Evolutionary conservation across 1,284 basidiomycete species (phyloP), one percentile per base, ranked within the genome.

Genomic region (Trichosporon coremiiforme): DNA sequence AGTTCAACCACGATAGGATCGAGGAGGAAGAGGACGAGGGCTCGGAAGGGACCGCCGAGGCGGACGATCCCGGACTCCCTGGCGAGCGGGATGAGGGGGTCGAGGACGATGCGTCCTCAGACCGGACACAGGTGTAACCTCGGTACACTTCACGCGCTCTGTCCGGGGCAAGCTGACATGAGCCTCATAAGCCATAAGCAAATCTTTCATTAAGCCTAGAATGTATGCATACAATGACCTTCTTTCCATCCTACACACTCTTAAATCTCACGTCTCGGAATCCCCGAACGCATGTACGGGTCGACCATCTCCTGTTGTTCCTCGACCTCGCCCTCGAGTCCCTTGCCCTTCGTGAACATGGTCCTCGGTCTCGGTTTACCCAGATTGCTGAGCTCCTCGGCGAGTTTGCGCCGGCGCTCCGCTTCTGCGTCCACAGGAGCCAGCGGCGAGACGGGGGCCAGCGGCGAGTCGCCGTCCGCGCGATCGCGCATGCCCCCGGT

Each of bases 261-360:
- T 8, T 22, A 60, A 31, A 60, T 60, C 15, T 60, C 57, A 17
- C 57, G 57, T 53, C 79, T 66, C 8, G 79, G 79, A 17, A 76
- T 71, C 0, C 77, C 79, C 7, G 77, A 72, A 0, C 76, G 68
- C 65, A 75, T 68, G 65, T 74, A 80, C 7, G 75, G 74, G 71
- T 80, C 79, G 38, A 73, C 63, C 76, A 80, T 75, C 71, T 79
- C 78, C n/a, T 53, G 66, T 55, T 78, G 76, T 33, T 77, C 78
- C 66, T 76, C 76, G 9, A 77, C 76, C 60, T 77, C 78, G 25
- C 76, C 77, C 20, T 71, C 74, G 45, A 79, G 68, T 15, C 77
- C 77, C 35, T 68, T 62, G 5, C 78, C 76, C 70, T 78, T 76
- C 2, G 74, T 68, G 71, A 69, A 76, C 33, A 69, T 70, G n/a